Evolutionary conservation across 2,329 filamentous ascomycete species (phyloP).

Genomic region (Talaromyces albobiverticillius): DNA sequence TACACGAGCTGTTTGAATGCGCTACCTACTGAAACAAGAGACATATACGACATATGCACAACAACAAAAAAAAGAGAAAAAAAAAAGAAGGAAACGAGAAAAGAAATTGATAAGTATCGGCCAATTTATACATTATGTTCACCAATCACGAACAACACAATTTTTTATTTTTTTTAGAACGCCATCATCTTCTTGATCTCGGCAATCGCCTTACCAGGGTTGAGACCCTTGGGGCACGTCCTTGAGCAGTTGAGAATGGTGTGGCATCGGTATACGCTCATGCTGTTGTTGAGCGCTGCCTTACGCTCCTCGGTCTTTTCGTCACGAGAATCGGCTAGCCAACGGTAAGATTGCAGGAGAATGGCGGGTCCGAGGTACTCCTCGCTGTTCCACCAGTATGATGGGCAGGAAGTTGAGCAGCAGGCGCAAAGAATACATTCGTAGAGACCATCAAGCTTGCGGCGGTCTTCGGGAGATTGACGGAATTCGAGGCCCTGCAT

Average conservation of each 20-base stretch:
- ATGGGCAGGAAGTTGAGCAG: constrained; percentile 99
- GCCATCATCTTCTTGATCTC: constrained; percentile 99
- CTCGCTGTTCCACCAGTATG: constrained; percentile 99
- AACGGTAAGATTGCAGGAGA: constrained; percentile 95
- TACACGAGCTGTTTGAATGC: background rate
- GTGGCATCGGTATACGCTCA: constrained; percentile 98
- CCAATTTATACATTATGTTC: constrained; percentile 10
- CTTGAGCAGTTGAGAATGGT: constrained; percentile 98
- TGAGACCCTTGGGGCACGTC: constrained; percentile 97
- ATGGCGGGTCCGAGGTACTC: constrained; percentile 97
- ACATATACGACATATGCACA: constrained; percentile 1
- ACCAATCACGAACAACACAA: background rate
- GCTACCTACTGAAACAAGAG: background rate
- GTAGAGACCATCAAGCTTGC: constrained; percentile 96
- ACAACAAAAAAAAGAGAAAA: background rate
- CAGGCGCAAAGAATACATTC: constrained; percentile 99
- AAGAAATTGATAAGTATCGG: background rate
- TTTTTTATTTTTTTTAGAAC: constrained; percentile 9
- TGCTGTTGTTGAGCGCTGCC: constrained; percentile 92
- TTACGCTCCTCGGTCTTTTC: constrained; percentile 85
- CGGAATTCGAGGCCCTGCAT: constrained; percentile 82
- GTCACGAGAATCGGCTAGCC: constrained; percentile 93
- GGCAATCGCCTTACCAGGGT: constrained; percentile 91
- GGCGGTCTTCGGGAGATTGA: constrained; percentile 86
- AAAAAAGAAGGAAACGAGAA: background rate